These are phyloP conservation scores for Ampelocalamus luodianensis DNA, from an alignment of 176 grass and related monocot species.

Conservation along the genomic window DNA sequence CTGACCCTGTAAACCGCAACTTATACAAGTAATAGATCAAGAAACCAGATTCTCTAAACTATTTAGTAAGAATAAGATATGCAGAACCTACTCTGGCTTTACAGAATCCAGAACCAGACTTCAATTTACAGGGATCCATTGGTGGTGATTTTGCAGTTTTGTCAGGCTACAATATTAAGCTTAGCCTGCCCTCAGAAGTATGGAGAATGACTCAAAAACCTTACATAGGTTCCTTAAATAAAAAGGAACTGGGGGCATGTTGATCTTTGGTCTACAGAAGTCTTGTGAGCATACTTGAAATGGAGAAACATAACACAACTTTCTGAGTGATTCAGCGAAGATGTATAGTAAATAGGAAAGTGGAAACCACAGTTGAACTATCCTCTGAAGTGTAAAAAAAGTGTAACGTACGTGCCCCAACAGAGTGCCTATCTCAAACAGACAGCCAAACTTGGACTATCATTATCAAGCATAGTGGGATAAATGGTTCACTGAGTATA, in stretches of 20 bases:
- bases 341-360: background rate
- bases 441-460: background rate
- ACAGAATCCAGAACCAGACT: background rate
- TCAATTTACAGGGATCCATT: background rate
- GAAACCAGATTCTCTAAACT: background rate
- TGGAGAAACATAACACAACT: slow-evolving; percentile 7
- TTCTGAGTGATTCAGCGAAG: background rate
- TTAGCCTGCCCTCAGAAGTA: background rate
- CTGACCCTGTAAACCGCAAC: background rate
- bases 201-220: background rate
- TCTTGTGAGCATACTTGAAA: slow-evolving; percentile 19
- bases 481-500: background rate
- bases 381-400: background rate
- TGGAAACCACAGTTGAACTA: background rate
- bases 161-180: background rate
- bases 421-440: background rate
- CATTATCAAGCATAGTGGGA: background rate
- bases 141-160: background rate
- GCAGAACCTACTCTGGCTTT: slow-evolving; percentile 2
- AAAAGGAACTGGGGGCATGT: background rate
- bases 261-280: slow-evolving; percentile 1
- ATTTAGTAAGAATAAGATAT: slow-evolving; percentile 8
- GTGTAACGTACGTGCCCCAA: background rate
- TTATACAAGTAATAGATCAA: background rate
- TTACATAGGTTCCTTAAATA: slow-evolving; percentile 1